Evolutionary conservation across 1,284 basidiomycete genomes (phyloP), one percentile per base, ranked within the genome.

Genomic region (Boletus semigastroideus): DNA sequence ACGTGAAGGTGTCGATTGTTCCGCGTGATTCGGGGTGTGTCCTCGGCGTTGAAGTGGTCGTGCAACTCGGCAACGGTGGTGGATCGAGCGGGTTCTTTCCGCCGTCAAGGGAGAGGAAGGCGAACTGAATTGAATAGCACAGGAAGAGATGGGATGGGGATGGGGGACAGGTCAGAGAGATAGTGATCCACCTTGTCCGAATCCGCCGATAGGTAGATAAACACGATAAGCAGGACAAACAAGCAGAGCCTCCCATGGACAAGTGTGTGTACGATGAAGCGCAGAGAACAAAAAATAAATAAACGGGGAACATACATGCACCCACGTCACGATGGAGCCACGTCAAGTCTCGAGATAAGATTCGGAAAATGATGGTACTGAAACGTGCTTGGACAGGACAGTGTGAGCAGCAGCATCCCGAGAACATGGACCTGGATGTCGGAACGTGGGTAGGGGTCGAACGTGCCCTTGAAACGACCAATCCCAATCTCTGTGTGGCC

Each of bases 191-290:
- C 30, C 10, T n/a, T 34, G 36, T 25, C 25, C 36, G 39, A 28
- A 25, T 10, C 7, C 25, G 25, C 13, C 11, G 55, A 59, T 44
- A 46, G 39, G 46, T 36, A 19, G 54, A 55, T 56, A 45, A 4
- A 20, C 31, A 39, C 17, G 33, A 41, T 44, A 40, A 25, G 12
- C 5, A 6, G 25, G 25, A 25, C 5, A 6, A 7, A 25, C 25
- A 7, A 25, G 25, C 25, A 25, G 25, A 7, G 25, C 25, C 25
- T 25, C 25, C 7, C 25, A 25, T 25, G 25, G 25, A 25, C 25
- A 25, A 6, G 25, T 6, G 25, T 25, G 25, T 25, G 25, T 25
- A 7, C 25, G 5, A 25, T 25, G 25, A 25, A 25, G 25, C 5
- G 5, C 25, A 25, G 25, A 25, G 25, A 25, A 25, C 25, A 36